phyloP scores from a whole-genome alignment of 345 rosid genomes.

The Eucalyptus victrix region DNA sequence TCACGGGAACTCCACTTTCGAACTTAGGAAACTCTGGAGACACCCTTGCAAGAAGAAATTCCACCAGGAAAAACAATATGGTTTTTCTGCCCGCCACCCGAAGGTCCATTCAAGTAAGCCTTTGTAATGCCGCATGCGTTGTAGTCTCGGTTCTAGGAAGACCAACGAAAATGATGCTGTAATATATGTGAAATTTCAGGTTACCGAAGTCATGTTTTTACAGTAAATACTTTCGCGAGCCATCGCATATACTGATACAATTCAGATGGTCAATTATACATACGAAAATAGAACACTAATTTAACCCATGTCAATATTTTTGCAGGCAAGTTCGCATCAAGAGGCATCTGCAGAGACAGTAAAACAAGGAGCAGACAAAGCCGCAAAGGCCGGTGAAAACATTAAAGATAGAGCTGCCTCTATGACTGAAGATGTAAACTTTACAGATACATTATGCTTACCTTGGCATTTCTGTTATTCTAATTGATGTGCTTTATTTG shows the following conservation, averaged over 20 bases:
- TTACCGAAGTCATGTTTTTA: background rate
- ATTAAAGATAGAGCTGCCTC: background rate
- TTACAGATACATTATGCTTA: background rate
- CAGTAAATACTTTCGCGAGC: background rate
- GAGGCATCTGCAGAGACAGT: background rate
- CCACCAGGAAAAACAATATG: background rate
- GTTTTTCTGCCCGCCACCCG: background rate
- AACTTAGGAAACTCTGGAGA: background rate
- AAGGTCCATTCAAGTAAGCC: conserved; percentile 3
- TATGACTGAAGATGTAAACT: conserved; percentile 5
- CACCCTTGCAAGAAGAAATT: background rate
- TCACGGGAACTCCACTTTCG: background rate
- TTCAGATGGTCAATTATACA: background rate
- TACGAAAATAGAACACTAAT: background rate
- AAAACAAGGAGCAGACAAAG: conserved; percentile 7
- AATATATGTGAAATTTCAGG: background rate
- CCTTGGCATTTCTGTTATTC: background rate
- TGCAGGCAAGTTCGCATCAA: conserved; percentile 1
- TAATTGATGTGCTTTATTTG: background rate
- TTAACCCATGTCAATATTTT: background rate
- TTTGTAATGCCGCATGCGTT: background rate
- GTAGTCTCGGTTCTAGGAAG: background rate
- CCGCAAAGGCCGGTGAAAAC: background rate
- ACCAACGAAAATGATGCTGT: background rate
- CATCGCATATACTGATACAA: background rate